Percentiles rank a stretch among this genome's conserved stretches.
Evolutionary conservation across 352 stramenopile species (phyloP).

Genomic region (Globisporangium nagaii): DNA sequence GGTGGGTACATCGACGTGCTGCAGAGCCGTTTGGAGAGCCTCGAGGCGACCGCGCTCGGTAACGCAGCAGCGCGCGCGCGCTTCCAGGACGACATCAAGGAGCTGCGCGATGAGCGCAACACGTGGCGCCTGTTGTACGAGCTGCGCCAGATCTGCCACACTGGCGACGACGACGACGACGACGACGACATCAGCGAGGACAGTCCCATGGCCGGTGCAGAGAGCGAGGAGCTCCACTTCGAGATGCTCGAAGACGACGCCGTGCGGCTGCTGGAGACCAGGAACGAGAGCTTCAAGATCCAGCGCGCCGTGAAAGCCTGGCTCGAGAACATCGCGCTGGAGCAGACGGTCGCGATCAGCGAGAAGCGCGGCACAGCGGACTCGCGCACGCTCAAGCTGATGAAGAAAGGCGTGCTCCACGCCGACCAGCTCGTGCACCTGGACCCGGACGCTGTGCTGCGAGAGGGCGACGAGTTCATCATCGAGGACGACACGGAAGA

Average conservation of each 20-base stretch:
- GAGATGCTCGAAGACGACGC: constrained; percentile 81
- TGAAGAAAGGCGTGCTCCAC: constrained; percentile 42
- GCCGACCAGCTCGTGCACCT: constrained; percentile 30
- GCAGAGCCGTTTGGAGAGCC: constrained; percentile 51
- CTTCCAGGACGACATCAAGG: constrained; percentile 44
- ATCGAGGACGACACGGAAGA: constrained; percentile 77
- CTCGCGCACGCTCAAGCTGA: constrained; percentile 57
- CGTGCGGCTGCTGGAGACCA: constrained; percentile 48
- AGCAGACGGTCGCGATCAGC: constrained; percentile 52
- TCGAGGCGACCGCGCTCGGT: constrained; percentile 24
- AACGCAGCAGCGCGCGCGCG: constrained; percentile 23
- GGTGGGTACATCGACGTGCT: constrained; percentile 75
- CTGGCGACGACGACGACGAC: constrained; percentile 20
- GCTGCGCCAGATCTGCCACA: constrained; percentile 57
- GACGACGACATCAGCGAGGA: constrained; percentile 29
- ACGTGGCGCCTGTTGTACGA: constrained; percentile 80
- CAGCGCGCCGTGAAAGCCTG: constrained; percentile 67
- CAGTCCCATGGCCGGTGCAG: constrained; percentile 22
- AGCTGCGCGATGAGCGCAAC: constrained; percentile 75
- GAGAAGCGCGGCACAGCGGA: constrained; percentile 45
- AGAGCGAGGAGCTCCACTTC: constrained; percentile 45
- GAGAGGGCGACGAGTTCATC: constrained; percentile 56
- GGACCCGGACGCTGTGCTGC: constrained; percentile 67
- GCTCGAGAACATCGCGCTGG: constrained; percentile 78
- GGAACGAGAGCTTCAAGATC: constrained; percentile 63